These are phyloP conservation scores for Prunella vulgaris DNA, from an alignment of 257 asterid genomes.

Conservation along the genomic window DNA sequence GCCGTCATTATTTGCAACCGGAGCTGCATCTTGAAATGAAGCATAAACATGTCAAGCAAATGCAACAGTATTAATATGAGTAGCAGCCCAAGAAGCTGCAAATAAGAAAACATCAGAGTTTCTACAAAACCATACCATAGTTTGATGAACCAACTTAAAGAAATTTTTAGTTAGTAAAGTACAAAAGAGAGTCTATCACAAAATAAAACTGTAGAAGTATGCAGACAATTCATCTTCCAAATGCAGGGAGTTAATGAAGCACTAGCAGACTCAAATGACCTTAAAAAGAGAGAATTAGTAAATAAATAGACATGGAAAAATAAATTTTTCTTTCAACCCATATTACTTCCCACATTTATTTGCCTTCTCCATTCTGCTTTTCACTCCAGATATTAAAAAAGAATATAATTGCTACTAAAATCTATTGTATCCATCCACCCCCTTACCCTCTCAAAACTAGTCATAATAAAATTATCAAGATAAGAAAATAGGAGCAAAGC, in stretches of 20 bases:
- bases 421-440: not conserved
- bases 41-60: constrained; percentile 5
- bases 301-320: not conserved
- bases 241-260: not conserved
- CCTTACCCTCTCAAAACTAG: not conserved
- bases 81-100: not conserved
- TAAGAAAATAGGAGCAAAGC: not conserved
- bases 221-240: not conserved
- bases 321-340: not conserved
- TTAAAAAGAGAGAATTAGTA: not conserved
- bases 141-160: not conserved
- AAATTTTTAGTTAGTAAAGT: not conserved
- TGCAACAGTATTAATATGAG: not conserved
- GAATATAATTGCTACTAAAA: not conserved
- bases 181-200: not conserved
- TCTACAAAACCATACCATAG: not conserved
- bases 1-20: constrained; percentile 35
- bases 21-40: constrained; percentile 25
- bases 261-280: not conserved
- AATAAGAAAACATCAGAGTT: not conserved
- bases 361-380: not conserved
- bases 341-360: not conserved
- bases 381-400: not conserved
- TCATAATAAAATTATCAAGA: not conserved
- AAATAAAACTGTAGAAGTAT: not conserved